Conservation (phyloP, 305 asterid genomes). For the Nicotiana rustica region DNA sequence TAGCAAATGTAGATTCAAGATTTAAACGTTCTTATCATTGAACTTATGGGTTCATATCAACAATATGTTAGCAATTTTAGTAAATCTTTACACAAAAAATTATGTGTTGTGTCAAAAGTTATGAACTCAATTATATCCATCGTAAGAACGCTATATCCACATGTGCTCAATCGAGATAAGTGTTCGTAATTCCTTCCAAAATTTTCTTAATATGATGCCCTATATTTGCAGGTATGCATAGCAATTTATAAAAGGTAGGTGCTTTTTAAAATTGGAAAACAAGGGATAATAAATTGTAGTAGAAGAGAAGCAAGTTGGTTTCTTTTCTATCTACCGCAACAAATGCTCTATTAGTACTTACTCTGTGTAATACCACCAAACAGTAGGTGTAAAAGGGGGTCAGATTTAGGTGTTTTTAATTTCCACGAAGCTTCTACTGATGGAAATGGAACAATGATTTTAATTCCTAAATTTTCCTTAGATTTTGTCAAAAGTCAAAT, state of each 20-base stretch:
- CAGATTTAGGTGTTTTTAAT: not conserved
- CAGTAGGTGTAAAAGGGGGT: not conserved
- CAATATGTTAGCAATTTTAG: too few species aligned
- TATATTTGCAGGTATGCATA: not conserved
- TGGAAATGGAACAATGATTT: not conserved
- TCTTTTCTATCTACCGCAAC: too few species aligned
- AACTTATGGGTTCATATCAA: too few species aligned
- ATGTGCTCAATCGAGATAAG: not conserved
- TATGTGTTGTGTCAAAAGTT: too few species aligned
- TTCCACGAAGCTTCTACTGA: not conserved
- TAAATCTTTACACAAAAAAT: too few species aligned
- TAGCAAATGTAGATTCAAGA: too few species aligned
- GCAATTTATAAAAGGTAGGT: not conserved
- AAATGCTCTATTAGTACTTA: too few species aligned
- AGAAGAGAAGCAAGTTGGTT: not conserved
- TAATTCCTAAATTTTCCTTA: not conserved
- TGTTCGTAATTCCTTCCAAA: not conserved
- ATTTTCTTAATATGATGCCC: not conserved
- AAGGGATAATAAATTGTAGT: not conserved
- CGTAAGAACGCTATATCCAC: too few species aligned
- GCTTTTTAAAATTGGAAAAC: not conserved
- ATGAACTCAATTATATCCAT: too few species aligned
- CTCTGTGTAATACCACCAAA: not conserved
- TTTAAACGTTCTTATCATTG: too few species aligned
- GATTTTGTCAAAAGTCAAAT: conserved; percentile 14